These are phyloP conservation scores for Fusarium musae DNA, from an alignment of 2,329 filamentous ascomycete species.

Conservation along the genomic window DNA sequence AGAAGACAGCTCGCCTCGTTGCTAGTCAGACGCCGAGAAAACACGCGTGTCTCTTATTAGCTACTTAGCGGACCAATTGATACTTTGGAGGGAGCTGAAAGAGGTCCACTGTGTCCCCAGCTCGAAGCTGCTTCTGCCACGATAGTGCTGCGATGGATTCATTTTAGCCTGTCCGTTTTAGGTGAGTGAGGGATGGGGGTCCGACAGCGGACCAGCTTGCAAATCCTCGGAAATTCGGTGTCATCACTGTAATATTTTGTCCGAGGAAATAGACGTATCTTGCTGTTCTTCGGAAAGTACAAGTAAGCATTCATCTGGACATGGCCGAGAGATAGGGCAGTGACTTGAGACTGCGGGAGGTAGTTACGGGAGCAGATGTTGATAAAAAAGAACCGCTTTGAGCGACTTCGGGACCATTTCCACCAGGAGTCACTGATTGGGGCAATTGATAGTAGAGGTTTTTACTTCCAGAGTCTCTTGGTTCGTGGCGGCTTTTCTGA, in stretches of 20 bases:
- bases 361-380: not conserved
- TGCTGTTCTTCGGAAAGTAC: conserved; percentile 61
- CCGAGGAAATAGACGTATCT: conserved; percentile 65
- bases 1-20: conserved; percentile 5
- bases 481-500: not conserved
- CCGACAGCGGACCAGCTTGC: conserved; percentile 24
- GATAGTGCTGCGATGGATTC: conserved; percentile 3
- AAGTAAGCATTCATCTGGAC: conserved; percentile 18
- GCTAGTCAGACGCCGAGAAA: conserved; percentile 26
- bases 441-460: not conserved
- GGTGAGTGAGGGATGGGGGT: conserved; percentile 3
- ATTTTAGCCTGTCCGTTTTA: conserved; percentile 24
- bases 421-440: not conserved
- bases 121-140: conserved; percentile 8
- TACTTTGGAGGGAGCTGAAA: not conserved
- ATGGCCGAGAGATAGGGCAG: not conserved
- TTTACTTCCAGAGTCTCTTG: not conserved
- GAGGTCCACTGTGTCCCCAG: conserved; percentile 18
- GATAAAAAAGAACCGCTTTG: not conserved
- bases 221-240: conserved; percentile 16
- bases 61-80: conserved; percentile 36
- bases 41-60: not conserved
- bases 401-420: not conserved
- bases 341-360: not conserved
- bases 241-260: not conserved